Conservation (phyloP, 306 rosid genomes). For the Prunus mume region DNA sequence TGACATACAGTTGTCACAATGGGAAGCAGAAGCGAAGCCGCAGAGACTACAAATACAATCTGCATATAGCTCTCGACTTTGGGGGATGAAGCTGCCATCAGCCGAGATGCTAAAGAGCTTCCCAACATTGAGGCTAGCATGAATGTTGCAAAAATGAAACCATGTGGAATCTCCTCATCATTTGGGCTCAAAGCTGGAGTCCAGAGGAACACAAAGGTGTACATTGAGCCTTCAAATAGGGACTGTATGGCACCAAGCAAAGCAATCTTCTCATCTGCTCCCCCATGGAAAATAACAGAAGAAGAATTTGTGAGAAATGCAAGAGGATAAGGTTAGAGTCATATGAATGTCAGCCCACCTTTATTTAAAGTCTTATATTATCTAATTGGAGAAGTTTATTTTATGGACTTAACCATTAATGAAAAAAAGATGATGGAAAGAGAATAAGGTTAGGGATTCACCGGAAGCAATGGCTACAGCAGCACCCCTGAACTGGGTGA, state of each 20-base stretch:
- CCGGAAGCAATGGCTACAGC: constrained; percentile 96
- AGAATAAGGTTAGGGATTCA: constrained; percentile 17
- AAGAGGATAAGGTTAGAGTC: not conserved
- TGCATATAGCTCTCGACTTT: constrained; percentile 97
- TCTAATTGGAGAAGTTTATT: not conserved
- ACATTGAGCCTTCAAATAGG: constrained; percentile 98
- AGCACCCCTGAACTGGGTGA: constrained; percentile 86
- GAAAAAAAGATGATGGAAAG: not conserved
- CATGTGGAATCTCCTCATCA: constrained; percentile 96
- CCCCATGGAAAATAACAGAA: constrained; percentile 7
- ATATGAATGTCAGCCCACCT: not conserved
- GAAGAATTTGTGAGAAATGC: not conserved
- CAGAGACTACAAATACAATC: constrained; percentile 75
- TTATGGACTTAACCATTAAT: not conserved
- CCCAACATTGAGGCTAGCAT: constrained; percentile 98
- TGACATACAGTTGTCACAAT: constrained; percentile 66
- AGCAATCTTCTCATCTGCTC: constrained; percentile 78
- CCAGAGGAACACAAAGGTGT: constrained; percentile 95
- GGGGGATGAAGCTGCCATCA: constrained; percentile 69
- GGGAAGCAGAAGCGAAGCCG: constrained; percentile 75
- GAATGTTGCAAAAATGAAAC: constrained; percentile 97
- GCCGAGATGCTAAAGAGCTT: constrained; percentile 87
- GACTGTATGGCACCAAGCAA: constrained; percentile 97
- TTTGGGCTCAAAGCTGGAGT: constrained; percentile 99
- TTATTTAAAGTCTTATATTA: not conserved